phyloP scores from a whole-genome alignment of 805 yeast species.

The Jamesozyma piceae region DNA sequence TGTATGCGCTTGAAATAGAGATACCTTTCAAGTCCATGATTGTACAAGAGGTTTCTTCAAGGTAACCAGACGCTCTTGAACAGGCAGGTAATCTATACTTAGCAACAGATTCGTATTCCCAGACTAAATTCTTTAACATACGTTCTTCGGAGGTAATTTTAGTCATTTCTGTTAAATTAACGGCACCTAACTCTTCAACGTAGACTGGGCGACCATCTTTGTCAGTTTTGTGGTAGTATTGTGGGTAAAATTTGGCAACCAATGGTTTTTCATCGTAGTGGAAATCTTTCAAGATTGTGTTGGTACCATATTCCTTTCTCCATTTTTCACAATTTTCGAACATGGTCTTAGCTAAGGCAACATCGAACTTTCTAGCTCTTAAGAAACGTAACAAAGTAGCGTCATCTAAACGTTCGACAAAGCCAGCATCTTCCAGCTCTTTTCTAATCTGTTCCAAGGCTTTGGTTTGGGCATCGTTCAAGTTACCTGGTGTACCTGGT shows the following conservation, averaged over 20 bases:
- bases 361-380: conserved; percentile 91
- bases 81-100: conserved; percentile 86
- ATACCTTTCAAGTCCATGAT: conserved; percentile 92
- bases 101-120: conserved; percentile 94
- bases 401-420: conserved; percentile 73
- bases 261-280: conserved; percentile 86
- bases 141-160: conserved; percentile 91
- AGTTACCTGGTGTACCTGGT: conserved; percentile 75
- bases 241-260: conserved; percentile 88
- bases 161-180: conserved; percentile 82
- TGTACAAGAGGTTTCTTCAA: conserved; percentile 94
- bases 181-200: conserved; percentile 86
- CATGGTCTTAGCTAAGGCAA: conserved; percentile 72
- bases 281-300: conserved; percentile 80
- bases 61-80: conserved; percentile 65
- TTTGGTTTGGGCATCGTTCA: conserved; percentile 58
- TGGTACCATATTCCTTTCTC: conserved; percentile 80
- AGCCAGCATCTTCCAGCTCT: conserved; percentile 54
- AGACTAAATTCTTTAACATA: conserved; percentile 88
- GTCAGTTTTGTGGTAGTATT: conserved; percentile 94
- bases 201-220: conserved; percentile 95
- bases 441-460: conserved; percentile 50
- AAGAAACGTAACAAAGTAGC: conserved; percentile 77
- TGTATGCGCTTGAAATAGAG: conserved; percentile 72
- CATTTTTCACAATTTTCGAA: conserved; percentile 79